Evolutionary conservation across 1,284 basidiomycete genomes (phyloP), one percentile per base, ranked within the genome.

Genomic region (Earliella scabrosa): DNA sequence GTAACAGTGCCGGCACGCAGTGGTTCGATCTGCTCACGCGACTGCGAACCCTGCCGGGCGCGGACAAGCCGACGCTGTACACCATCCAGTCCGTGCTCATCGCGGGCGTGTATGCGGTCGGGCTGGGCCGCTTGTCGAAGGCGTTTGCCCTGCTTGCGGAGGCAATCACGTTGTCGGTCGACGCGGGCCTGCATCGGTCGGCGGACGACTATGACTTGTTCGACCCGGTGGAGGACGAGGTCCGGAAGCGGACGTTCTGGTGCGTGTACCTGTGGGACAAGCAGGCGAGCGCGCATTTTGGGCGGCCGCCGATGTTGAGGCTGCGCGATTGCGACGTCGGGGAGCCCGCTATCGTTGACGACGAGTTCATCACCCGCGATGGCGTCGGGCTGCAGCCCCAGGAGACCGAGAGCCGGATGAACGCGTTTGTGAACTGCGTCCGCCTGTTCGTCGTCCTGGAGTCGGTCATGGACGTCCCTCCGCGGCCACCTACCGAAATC

Each of bases 251-350:
- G 60, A 95, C 93, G 0, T 96, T 95, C 73, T 96, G 93, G 93
- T 92, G 91, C 58, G 92, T 95, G 23, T 96, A 95, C 72, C 81
- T 93, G 40, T 95, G 93, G 93, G 93, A 95, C 72, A 95, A 95
- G 73, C 93, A 94, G 67, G 82, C 90, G 10, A 74, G 81, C 34
- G 90, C 92, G 29, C 88, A 94, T 64, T 95, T 95, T 69, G 93
- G 93, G 16, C 79, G 93, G 21, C 93, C 93, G 20, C 86, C 93
- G 2, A 84, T 95, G 77, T 81, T 96, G 61, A 82, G 93, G 44
- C 72, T 95, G 58, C 81, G 90, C 55, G 93, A 95, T 69, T 95
- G 92, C 72, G 93, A 96, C 68, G 88, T 94, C 13, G 82, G 84
- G 6, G 93, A 95, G 70, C 92, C 93, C 2, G 74, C 86, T 9